Base-by-base conservation (phyloP, 2,329 filamentous ascomycete genomes). In the Monilinia vaccinii-corymbosi region DNA sequence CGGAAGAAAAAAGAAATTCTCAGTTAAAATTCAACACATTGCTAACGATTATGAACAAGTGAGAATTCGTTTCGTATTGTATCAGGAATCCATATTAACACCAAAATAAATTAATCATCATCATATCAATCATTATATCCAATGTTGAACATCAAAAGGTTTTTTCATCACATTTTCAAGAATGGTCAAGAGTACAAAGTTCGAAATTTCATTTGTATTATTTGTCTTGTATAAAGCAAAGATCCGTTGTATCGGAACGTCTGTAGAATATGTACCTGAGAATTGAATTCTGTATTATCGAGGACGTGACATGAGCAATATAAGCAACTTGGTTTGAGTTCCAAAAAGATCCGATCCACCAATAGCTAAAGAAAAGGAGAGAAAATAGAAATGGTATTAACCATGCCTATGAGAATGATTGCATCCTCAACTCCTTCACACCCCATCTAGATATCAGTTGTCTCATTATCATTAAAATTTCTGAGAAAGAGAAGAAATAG, bases 261-360 rank as follows among this genome's bases (percentile, higher is more conserved):
- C 42, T 53, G 28, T 31, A 53, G 56, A 46, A 60, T 64, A 64
- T 64, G 60, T 66, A 65, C 56, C 8, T 59, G 56, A 62, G 61
- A 65, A 66, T 50, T 61, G 61, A 62, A 65, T 61, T 50, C 44
- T 53, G 56, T 28, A 59, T 59, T 60, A 63, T 62, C 60, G 58
- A 63, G 63, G 47, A 53, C 25, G 46, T 45, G 46, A 58, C 56
- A 60, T 60, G 36, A 42, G 56, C 57, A 58, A 64, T 61, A 64
- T 65, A 53, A 60, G 63, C 62, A 60, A 65, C 53, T 48, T 64
- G 25, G 47, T 63, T 59, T 59, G 34, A 63, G 51, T 57, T 64
- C 63, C 61, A 66, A 63, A 63, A 65, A 65, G 21, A 61, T 60
- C 45, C 42, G 59, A 59, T 61, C 60, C 56, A n/a, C 52, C 34